Base-by-base conservation (phyloP, 2,329 filamentous ascomycete genomes). In the Neocucurbitaria cava region DNA sequence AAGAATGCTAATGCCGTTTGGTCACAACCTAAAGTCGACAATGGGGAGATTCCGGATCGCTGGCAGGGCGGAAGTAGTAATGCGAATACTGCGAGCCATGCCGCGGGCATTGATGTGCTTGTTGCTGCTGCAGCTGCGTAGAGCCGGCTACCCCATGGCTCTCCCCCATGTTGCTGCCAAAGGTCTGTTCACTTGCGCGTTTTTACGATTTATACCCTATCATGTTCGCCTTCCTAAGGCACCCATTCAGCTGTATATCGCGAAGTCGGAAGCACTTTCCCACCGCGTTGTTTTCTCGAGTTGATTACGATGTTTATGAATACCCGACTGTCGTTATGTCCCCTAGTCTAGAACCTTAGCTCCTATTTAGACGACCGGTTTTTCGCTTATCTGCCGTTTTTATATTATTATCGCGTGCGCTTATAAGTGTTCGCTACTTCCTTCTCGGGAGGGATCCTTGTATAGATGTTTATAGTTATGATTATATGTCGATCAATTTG, bases 61-160 rank as follows among this genome's bases (percentile, higher is more conserved):
- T 89, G 87, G 87, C 78, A 82, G 5, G 87, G 86, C 0, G 84
- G 85, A 0, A 80, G 80, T 23, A 65, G 65, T 0, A 78, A 81
- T 35, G 81, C 78, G 1, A 77, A 77, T 56, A 82, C 85, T 0
- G 78, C 82, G 35, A 85, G 85, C n/a, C 87, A 89, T 42, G 85
- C 84, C 64, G 83, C 83, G 21, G 87, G 85, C 0, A 74, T 89
- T 63, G 87, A 89, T 74, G 82, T 81, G n/a, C 72, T 90, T 18
- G 84, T 90, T 49, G 87, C 85, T 45, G 72, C 72, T 35, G 65
- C 63, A 41, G 56, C 52, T 17, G 40, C 42, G 31, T 60, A 51
- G 20, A 18, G 18, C 20, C n/a, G n/a, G n/a, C 24, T 9, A 5
- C 24, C 9, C 24, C 24, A 26, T 26, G 24, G 9, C 30, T 11